Evolutionary conservation across 345 rosid genomes (phyloP), one percentile per base, ranked within the genome.

Genomic region (Noccaea caerulescens): DNA sequence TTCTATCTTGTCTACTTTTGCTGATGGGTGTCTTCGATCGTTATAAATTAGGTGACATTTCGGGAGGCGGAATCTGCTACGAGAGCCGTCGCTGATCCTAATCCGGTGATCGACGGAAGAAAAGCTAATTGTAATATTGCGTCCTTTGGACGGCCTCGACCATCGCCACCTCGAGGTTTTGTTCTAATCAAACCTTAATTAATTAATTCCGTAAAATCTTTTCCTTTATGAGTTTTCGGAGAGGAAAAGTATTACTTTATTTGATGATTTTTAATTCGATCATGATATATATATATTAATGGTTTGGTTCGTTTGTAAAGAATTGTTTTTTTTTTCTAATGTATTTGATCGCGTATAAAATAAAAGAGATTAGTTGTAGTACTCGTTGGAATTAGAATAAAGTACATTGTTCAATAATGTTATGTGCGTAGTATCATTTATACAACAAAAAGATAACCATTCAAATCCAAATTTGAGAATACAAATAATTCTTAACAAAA

Each of bases 101-200:
- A 90, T 63, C 98, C 98, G 1, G 78, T 87, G 50, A 93, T 93
- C 14, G 98, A 87, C 46, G 98, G 93, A 46, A 80, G 98, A 82
- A 82, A 87, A 81, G 93, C 98, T 4, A 93, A 93, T 60, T 93
- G 98, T 68, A 93, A 93, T 66, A 90, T 93, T 58, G 97, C 98
- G 47, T 86, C 98, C 7, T 79, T 87, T 20, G 96, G 98, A 55
- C 84, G 93, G 76, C 88, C 98, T 14, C 82, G 96, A 65, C 88
- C 87, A 63, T 88, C 97, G 4, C 92, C 98, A 3, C 93, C 98
- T 3, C 80, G 91, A 90, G 98, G 96, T 89, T 50, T 62, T 13
- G 56, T 33, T 13, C 3, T 1, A 27, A 18, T 33, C 42, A 2
- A 41, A 43, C 47, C 34, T 5, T 43, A 4, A 38, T n/a, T 20